A percentile compares a stretch with the other conserved stretches of the same genome.
phyloP scores from a whole-genome alignment of 257 asterid species.

The Euphrasia confusa region DNA sequence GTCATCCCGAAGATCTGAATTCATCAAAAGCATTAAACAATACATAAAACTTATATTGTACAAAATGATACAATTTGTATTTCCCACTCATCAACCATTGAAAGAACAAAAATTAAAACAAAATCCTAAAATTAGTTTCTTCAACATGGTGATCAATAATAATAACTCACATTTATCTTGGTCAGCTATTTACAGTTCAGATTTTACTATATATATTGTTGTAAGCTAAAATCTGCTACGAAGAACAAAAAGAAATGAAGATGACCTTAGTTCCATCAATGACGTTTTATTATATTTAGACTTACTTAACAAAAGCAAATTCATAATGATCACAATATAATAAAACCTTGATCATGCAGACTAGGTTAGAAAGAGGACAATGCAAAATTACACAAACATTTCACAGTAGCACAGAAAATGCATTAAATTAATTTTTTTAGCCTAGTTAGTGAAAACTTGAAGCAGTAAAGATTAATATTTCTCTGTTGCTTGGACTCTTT shows the following conservation, averaged over 20 bases:
- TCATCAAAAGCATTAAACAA: constrained; percentile 19
- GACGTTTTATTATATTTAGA: neutral
- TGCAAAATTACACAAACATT: neutral
- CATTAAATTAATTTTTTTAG: neutral
- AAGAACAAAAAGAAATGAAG: constrained; percentile 1
- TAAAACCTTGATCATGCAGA: neutral
- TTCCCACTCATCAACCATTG: constrained; percentile 9
- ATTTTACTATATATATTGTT: neutral
- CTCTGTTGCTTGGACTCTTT: too few species aligned
- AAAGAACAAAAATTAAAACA: constrained; percentile 3
- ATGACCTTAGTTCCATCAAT: neutral
- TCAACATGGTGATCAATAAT: constrained; percentile 5
- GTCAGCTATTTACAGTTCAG: neutral
- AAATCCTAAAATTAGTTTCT: neutral
- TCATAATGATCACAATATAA: constrained; percentile 1
- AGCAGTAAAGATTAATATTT: neutral
- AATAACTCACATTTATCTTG: neutral
- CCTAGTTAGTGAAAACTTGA: neutral
- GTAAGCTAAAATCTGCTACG: constrained; percentile 1
- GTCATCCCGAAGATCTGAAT: constrained; percentile 95
- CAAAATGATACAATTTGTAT: neutral
- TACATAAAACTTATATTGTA: constrained; percentile 12
- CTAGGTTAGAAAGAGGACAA: constrained; percentile 1
- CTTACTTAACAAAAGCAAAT: neutral
- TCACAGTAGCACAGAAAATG: too few species aligned